Base-by-base conservation (phyloP, 192 early-diverging fungal species). In the Backusella sp. region DNA sequence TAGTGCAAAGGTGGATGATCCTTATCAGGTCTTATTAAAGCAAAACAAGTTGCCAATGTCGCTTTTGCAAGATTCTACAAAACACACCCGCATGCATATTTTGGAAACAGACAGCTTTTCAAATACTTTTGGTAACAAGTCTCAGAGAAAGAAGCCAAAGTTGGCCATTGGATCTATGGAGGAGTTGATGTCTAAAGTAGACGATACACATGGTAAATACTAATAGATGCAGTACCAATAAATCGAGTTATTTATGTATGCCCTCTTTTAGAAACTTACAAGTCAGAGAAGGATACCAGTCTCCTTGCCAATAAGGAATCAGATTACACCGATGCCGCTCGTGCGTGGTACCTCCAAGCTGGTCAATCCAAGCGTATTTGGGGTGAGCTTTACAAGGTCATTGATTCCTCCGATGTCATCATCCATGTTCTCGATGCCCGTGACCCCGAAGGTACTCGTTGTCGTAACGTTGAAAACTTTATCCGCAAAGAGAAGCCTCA, bases 321-420 rank as follows among this genome's bases (percentile, higher is more conserved):
- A 41, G 94, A 94, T 78, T 92, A 85, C 66, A 84, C 84, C 2
- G 93, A 95, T 70, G 91, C 88, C 35, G 90, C 90, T 28, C 88
- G 94, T 76, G 95, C 96, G 79, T 95, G 95, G 79, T 92, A 95
- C 74, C 92, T 99, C 77, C 90, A 89, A 37, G 96, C 96, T 53
- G 98, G 98, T 70, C 95, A 97, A 77, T 97, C 95, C 1, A 96
- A 94, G 82, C 92, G 98, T 80, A 99, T 99, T 73, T 99, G 98
- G 98, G 93, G 93, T 84, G 98, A 99, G 83, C 85, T 99, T 46
- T 98, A 99, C 89, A 99, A 99, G 87, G 96, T 98, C 41, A 91
- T 99, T 62, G 97, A 98, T 84, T 97, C 95, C 17, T 97, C 96
- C 0, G 97, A 99, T 84, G 91, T 95, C 32, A 90, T 99, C 56